phyloP scores from a whole-genome alignment of 2,329 filamentous ascomycete genomes.

The Dissoconium aciculare region DNA sequence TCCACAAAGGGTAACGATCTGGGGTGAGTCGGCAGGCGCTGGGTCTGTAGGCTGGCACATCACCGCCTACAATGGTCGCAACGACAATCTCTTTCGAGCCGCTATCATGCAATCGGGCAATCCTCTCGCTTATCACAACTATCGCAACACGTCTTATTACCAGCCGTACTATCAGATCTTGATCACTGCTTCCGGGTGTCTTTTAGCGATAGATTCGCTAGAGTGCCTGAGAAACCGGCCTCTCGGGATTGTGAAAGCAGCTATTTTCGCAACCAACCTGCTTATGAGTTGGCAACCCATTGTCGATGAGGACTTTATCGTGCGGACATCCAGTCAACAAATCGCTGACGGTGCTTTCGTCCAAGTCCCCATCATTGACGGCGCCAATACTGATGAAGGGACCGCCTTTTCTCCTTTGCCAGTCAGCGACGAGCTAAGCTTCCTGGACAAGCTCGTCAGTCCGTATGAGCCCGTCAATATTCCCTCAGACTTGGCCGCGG shows the following conservation, averaged over 20 bases:
- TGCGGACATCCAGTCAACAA: conserved; percentile 38
- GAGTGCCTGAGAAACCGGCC: conserved; percentile 45
- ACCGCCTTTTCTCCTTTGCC: conserved; percentile 39
- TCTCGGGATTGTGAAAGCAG: conserved; percentile 16
- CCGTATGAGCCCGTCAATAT: conserved; percentile 11
- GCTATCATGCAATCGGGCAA: conserved; percentile 33
- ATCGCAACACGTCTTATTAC: conserved; percentile 10
- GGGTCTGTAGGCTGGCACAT: conserved; percentile 32
- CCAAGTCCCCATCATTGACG: conserved; percentile 44
- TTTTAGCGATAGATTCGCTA: conserved; percentile 9
- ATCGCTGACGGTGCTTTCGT: conserved; percentile 45
- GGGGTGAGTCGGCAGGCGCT: conserved; percentile 26
- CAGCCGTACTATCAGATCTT: conserved; percentile 51
- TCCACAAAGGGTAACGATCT: conserved; percentile 13
- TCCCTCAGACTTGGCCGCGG: conserved; percentile 17
- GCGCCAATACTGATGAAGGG: conserved; percentile 53
- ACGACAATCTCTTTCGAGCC: conserved; percentile 34
- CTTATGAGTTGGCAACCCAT: conserved; percentile 28
- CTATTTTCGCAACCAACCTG: conserved; percentile 10
- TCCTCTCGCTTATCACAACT: conserved; percentile 13
- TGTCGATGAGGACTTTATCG: conserved; percentile 43
- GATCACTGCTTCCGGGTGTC: conserved; percentile 25
- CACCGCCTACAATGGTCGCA: conserved; percentile 33
- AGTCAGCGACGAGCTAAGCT: conserved; percentile 42
- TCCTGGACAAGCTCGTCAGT: conserved; percentile 29